Evolutionary conservation across 164 flowering plant species (phyloP).

Genomic region (Stephania cephalantha): DNA sequence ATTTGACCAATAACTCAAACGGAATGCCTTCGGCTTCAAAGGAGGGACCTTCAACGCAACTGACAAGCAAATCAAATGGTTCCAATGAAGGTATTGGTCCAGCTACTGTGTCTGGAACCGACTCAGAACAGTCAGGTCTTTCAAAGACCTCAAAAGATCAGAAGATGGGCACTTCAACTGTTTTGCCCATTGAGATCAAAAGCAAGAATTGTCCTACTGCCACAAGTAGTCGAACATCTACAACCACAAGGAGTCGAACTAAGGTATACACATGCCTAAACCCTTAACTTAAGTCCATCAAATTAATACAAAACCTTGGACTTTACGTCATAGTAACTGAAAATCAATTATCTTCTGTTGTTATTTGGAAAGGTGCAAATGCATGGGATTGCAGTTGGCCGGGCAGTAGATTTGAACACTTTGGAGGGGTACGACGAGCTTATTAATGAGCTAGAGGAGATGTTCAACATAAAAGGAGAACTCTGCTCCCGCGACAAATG

Average conservation of each 20-base stretch:
- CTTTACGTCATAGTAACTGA: not conserved
- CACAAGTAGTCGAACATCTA: constrained; percentile 61
- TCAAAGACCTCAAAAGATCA: constrained; percentile 46
- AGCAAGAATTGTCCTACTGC: constrained; percentile 31
- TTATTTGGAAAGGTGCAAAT: constrained; percentile 65
- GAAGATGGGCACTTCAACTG: constrained; percentile 27
- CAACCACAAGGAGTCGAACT: constrained; percentile 68
- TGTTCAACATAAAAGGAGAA: constrained; percentile 81
- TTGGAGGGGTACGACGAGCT: constrained; percentile 69
- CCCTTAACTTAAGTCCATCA: not conserved
- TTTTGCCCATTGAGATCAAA: constrained; percentile 39
- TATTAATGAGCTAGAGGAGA: constrained; percentile 61
- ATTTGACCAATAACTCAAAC: constrained; percentile 33
- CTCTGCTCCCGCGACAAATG: constrained; percentile 56
- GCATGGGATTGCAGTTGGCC: constrained; percentile 89
- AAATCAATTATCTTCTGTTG: not conserved
- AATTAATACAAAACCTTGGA: not conserved
- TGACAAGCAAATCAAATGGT: constrained; percentile 20
- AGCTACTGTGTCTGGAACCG: constrained; percentile 32
- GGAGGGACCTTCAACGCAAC: constrained; percentile 18
- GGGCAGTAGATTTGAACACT: constrained; percentile 73
- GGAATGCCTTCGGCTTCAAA: constrained; percentile 3
- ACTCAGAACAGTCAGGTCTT: constrained; percentile 48
- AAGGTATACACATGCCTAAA: constrained; percentile 41
- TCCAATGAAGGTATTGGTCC: constrained; percentile 26